Evolutionary conservation across 2,329 filamentous ascomycete genomes (phyloP).

Genomic region (Fusarium sp.): DNA sequence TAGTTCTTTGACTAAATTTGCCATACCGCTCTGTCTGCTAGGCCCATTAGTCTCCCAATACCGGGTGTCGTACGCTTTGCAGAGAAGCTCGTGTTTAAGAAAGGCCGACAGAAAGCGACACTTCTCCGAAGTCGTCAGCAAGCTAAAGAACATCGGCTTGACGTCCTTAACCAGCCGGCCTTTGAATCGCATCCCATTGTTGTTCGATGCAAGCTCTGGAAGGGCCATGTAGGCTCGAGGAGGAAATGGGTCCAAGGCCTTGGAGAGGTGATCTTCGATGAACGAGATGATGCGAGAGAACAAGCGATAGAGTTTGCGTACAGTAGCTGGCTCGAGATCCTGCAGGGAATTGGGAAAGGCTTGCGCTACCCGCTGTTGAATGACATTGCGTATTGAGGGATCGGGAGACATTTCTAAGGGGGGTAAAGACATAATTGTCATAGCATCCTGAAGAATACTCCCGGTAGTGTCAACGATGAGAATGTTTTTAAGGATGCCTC

Average conservation of each 20-base stretch:
- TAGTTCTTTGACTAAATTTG: no score
- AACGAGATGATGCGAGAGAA: conserved; percentile 1
- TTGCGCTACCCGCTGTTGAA: background rate
- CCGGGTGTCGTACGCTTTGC: background rate
- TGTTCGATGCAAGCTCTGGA: background rate
- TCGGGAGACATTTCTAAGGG: background rate
- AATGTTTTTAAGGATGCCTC: background rate
- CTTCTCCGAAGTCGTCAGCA: background rate
- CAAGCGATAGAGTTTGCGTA: background rate
- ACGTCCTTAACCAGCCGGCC: background rate
- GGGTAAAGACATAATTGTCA: background rate
- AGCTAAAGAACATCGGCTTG: background rate
- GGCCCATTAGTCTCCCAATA: background rate
- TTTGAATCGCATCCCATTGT: background rate
- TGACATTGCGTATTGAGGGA: background rate
- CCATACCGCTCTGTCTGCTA: no score
- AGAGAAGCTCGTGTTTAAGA: conserved; percentile 3
- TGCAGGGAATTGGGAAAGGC: background rate
- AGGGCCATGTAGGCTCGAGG: conserved; percentile 4
- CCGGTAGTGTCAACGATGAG: background rate
- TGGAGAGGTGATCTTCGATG: conserved; percentile 6
- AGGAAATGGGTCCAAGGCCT: conserved; percentile 1
- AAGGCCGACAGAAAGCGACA: background rate
- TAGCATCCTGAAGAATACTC: conserved; percentile 7
- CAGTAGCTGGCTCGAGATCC: background rate